Base-by-base conservation (phyloP, 371 early-diverging fungal species). In the Massospora cicadina region DNA sequence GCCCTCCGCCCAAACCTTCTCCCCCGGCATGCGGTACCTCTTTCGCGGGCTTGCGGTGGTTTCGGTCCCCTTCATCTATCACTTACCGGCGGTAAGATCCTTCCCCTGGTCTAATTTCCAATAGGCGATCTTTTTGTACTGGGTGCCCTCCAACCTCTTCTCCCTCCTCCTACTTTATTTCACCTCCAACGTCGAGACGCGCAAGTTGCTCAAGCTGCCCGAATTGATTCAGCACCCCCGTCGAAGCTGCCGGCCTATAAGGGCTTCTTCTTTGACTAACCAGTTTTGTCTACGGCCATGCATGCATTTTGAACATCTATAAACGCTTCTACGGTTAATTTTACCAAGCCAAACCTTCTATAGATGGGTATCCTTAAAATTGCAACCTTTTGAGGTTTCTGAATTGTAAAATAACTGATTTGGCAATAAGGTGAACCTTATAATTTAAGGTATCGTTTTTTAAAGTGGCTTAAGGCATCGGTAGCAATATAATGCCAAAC, bases 81-180 rank as follows among this genome's bases (percentile, higher is more conserved):
- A 76, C 71, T 76, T 94, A 72, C 90, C 91, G 27, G 76, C 90
- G 55, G 86, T 84, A 76, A 77, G 81, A 73, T 31, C 21, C 29
- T 54, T 57, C 64, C 65, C 31, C 21, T 13, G 31, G 17, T 24
- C 24, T 25, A 33, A 58, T 24, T 21, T 0, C 13, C 27, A n/a
- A n/a, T 72, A 86, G 85, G 81, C 78, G 25, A 79, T 94, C 24
- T 89, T 91, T 75, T 76, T 90, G 31, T 92, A 91, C 73, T 92
- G 91, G 90, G 71, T 89, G 58, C 78, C 85, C 23, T 85, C 85
- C 64, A 90, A 88, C 71, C 17, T 76, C 2, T 79, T 84, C 68
- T 87, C 90, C 2, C 75, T 87, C 23, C 69, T 71, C 23, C 93
- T 90, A 74, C 78, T 85, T 59, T 66, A 81, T 32, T 71, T 83